These are phyloP conservation scores for Rhodotorula diobovata DNA, from an alignment of 768 basidiomycete species.

Conservation along the genomic window DNA sequence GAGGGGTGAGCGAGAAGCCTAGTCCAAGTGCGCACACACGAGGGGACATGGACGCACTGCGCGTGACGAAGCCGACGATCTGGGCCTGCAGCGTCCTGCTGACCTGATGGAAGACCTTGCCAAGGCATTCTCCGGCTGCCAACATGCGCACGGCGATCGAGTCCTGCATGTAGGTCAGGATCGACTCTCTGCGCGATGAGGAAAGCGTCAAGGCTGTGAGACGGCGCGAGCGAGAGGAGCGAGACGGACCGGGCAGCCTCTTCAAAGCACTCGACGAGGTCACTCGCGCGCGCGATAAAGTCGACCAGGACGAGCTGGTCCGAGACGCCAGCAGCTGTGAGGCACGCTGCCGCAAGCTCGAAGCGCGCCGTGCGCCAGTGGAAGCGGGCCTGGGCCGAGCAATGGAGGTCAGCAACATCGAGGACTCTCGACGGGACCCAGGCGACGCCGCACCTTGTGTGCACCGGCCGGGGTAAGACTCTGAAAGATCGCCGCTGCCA, in stretches of 20 bases:
- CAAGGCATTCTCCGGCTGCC: background rate
- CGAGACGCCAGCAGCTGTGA: background rate
- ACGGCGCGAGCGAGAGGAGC: too few relatives aligned
- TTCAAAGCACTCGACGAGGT: constrained; percentile 14
- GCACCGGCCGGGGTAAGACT: background rate
- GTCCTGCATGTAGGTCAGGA: constrained; percentile 10
- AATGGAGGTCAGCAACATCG: too few relatives aligned
- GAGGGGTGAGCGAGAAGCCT: background rate
- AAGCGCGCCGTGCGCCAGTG: background rate
- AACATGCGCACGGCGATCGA: background rate
- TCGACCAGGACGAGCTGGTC: constrained; percentile 6
- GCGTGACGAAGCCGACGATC: constrained; percentile 4
- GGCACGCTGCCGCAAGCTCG: constrained; percentile 8
- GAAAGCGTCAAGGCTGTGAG: background rate
- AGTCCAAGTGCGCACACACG: too few relatives aligned
- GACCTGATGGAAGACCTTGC: constrained; percentile 14
- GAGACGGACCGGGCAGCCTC: constrained; percentile 4
- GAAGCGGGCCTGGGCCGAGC: too few relatives aligned
- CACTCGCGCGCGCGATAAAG: background rate
- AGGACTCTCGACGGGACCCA: too few relatives aligned
- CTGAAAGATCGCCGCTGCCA: background rate
- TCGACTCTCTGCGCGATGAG: background rate
- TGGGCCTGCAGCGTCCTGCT: background rate
- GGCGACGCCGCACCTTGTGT: too few relatives aligned
- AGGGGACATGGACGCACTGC: background rate